phyloP scores from a whole-genome alignment of 2,329 filamentous ascomycete genomes.

The Lasiodiplodia gonubiensis region DNA sequence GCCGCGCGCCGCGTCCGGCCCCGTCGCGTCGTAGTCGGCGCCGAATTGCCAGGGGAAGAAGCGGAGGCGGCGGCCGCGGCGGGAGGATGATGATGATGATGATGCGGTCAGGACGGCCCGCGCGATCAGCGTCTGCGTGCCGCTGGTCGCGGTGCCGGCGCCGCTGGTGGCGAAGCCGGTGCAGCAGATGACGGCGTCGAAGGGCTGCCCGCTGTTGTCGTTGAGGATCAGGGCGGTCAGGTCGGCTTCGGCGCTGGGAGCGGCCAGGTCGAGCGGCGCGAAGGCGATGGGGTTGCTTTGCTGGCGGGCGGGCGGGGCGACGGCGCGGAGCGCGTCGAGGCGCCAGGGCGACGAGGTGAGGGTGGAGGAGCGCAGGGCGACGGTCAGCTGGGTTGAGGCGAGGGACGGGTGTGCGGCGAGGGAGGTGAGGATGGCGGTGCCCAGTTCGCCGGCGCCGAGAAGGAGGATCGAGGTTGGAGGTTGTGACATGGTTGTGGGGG shows the following conservation, averaged over 20 bases:
- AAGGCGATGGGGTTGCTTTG: not conserved
- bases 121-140: slow-evolving; percentile 64
- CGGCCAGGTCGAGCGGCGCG: slow-evolving; percentile 50
- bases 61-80: slow-evolving; percentile 32
- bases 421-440: slow-evolving; percentile 59
- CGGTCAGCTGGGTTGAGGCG: slow-evolving; percentile 53
- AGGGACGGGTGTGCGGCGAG: slow-evolving; percentile 51
- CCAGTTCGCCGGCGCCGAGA: slow-evolving; percentile 71
- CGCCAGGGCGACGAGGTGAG: slow-evolving; percentile 41
- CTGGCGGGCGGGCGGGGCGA: not conserved
- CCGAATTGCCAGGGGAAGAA: slow-evolving; percentile 78
- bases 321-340: slow-evolving; percentile 31
- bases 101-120: slow-evolving; percentile 58
- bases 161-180: slow-evolving; percentile 64
- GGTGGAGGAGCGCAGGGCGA: slow-evolving; percentile 61
- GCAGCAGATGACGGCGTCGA: slow-evolving; percentile 63
- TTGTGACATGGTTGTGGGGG: not conserved
- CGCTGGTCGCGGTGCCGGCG: slow-evolving; percentile 32
- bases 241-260: slow-evolving; percentile 46
- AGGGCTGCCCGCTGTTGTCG: slow-evolving; percentile 45
- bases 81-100: slow-evolving; percentile 29
- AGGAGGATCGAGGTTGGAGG: slow-evolving; percentile 55
- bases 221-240: slow-evolving; percentile 44
- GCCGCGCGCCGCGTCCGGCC: slow-evolving; percentile 52
- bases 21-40: slow-evolving; percentile 71